Evolutionary conservation across 225 moss, liverwort and hornwort species (phyloP).

Genomic region (Polytrichum commune): DNA sequence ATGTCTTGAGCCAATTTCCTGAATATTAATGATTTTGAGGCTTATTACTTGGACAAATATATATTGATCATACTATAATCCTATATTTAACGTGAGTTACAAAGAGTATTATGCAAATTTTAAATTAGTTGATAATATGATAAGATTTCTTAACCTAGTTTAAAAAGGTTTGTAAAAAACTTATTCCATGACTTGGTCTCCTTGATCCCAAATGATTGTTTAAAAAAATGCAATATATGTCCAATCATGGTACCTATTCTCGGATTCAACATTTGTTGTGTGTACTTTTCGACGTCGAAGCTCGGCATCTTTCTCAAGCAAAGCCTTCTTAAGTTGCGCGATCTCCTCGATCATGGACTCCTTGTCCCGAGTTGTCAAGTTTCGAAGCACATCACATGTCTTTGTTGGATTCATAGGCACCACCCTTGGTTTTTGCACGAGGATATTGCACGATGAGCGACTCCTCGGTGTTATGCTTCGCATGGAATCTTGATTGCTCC

Average conservation of each 20-base stretch:
- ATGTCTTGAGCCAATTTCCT: conserved; percentile 22
- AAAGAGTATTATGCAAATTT: no score
- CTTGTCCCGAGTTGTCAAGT: conserved; percentile 12
- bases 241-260: conserved; percentile 21
- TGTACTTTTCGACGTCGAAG: conserved; percentile 22
- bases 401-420: conserved; percentile 20
- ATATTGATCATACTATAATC: no score
- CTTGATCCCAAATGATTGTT: no score
- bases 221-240: no score
- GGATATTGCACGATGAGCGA: not conserved
- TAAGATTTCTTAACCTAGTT: no score
- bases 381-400: conserved; percentile 9
- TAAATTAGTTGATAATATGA: no score
- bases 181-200: no score
- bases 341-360: conserved; percentile 21
- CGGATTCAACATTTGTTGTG: conserved; percentile 18
- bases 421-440: not conserved
- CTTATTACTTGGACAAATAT: no score
- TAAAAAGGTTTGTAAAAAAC: no score
- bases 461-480: not conserved
- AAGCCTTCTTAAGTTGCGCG: conserved; percentile 23
- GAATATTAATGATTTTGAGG: no score
- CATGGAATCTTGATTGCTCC: conserved; percentile 15
- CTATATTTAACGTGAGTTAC: no score
- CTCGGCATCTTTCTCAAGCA: conserved; percentile 27